Base-by-base conservation (phyloP, 1,139 yeast genomes). In the Groenewaldozyma auringiensis region DNA sequence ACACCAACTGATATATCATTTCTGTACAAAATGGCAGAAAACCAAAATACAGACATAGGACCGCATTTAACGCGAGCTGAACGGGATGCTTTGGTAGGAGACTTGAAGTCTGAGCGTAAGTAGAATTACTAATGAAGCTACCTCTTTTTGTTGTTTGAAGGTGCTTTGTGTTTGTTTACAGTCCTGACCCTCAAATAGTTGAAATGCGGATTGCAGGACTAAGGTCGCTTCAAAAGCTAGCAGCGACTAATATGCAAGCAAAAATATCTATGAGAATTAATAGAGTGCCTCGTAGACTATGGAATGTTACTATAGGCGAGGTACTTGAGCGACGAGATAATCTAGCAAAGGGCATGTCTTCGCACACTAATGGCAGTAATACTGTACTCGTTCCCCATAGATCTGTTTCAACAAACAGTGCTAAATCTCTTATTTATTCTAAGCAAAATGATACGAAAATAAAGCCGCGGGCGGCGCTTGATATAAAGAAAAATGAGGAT, bases 291-390 rank as follows among this genome's bases (percentile, higher is more conserved):
- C 61, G 71, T 40, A 60, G 64, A 42, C 60, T 69, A 34, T 70
- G 75, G 75, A 66, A 67, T 52, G 61, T 64, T 42, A 69, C 69
- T 43, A 52, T 70, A 21, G 54, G 59, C 6, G 66, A 69, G 46
- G 47, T 59, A 11, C 48, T 46, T 17, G 47, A 51, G 3, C 54
- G 25, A 20, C 16, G 16, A 8, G 29, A 55, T 34, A 45, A 46
- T 21, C 29, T 40, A 32, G n/a, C n/a, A n/a, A n/a, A n/a, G n/a
- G n/a, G n/a, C n/a, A 42, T 43, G 20, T 40, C 37, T 27, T 41
- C 40, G 16, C n/a, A 25, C 4, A 25, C 34, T 9, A 14, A 20
- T 4, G 11, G 8, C 33, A 20, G n/a, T 11, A 29, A 25, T 8
- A 25, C 29, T 11, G 11, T 25, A 8, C 6, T 25, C 6, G 9